Conservation (phyloP, 805 yeast species). For the Candida tammaniensis region DNA sequence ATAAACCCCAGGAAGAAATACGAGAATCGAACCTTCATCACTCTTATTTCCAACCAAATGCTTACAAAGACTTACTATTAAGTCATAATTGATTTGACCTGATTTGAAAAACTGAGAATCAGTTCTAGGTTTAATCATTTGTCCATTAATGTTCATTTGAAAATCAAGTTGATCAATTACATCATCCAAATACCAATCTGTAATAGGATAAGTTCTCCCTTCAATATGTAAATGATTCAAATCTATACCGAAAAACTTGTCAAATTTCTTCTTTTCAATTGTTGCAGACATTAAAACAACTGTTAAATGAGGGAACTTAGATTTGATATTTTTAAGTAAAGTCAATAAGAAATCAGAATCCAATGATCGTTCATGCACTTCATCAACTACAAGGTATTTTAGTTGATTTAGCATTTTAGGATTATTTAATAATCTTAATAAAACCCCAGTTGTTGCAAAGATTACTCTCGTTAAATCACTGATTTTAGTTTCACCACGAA, state of each 20-base stretch:
- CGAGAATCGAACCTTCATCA: slow-evolving; percentile 65
- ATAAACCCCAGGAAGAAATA: slow-evolving; percentile 87
- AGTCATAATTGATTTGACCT: slow-evolving; percentile 73
- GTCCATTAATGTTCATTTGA: slow-evolving; percentile 43
- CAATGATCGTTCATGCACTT: slow-evolving; percentile 94
- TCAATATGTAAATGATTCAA: slow-evolving; percentile 74
- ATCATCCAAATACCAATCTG: slow-evolving; percentile 70
- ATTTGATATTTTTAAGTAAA: slow-evolving; percentile 61
- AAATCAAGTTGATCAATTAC: slow-evolving; percentile 59
- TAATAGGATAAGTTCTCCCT: slow-evolving; percentile 92
- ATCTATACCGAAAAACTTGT: slow-evolving; percentile 55
- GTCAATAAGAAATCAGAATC: slow-evolving; percentile 86
- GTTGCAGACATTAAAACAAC: slow-evolving; percentile 93
- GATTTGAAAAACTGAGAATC: slow-evolving; percentile 62
- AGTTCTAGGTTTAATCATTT: slow-evolving; percentile 52
- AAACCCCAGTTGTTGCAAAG: slow-evolving; percentile 90
- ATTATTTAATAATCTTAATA: slow-evolving; percentile 51
- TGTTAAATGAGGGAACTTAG: slow-evolving; percentile 52
- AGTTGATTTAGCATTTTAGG: slow-evolving; percentile 46
- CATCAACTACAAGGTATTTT: slow-evolving; percentile 80
- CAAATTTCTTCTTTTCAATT: slow-evolving; percentile 67
- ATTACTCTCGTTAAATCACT: slow-evolving; percentile 62
- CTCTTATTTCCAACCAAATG: slow-evolving; percentile 22
- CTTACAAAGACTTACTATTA: slow-evolving; percentile 49
- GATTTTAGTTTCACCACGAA: slow-evolving; percentile 84